These are phyloP conservation scores for Metarhizium sp. DNA, from an alignment of 2,329 filamentous ascomycete species.

Conservation along the genomic window DNA sequence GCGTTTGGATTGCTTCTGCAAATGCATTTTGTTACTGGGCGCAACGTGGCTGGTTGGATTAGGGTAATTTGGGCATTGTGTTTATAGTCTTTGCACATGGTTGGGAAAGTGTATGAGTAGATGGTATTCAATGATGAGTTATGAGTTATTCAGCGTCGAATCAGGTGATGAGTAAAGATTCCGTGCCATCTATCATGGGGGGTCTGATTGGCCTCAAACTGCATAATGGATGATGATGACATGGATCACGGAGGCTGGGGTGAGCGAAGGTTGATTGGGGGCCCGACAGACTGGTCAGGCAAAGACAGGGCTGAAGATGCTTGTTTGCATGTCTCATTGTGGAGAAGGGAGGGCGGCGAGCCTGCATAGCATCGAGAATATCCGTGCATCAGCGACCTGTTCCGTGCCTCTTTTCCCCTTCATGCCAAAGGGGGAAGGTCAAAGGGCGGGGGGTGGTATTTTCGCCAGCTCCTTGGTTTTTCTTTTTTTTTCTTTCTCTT, in stretches of 20 bases:
- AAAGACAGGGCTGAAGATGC: neutral
- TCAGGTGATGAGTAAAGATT: neutral
- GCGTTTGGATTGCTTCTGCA: neutral
- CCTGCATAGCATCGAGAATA: neutral
- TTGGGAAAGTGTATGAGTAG: neutral
- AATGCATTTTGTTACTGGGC: neutral
- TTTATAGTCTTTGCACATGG: neutral
- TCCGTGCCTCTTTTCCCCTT: neutral
- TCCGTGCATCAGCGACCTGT: neutral
- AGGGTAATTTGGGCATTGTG: neutral
- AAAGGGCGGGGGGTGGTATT: too few relatives aligned
- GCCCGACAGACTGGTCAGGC: neutral
- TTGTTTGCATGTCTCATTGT: neutral
- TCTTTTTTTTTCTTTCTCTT: neutral
- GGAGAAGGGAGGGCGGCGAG: neutral
- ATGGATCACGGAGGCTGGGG: neutral
- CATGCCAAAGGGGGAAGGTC: neutral
- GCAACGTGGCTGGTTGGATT: neutral
- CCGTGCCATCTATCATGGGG: neutral
- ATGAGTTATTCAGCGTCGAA: neutral
- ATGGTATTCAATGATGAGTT: neutral
- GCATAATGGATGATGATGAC: neutral
- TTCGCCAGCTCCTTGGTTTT: too few relatives aligned
- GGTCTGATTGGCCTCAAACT: neutral
- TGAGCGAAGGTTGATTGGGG: neutral